A percentile compares a stretch with the other conserved stretches of the same genome.
Conservation (phyloP, 176 grass and related monocot species). For the Carex scoparia region DNA sequence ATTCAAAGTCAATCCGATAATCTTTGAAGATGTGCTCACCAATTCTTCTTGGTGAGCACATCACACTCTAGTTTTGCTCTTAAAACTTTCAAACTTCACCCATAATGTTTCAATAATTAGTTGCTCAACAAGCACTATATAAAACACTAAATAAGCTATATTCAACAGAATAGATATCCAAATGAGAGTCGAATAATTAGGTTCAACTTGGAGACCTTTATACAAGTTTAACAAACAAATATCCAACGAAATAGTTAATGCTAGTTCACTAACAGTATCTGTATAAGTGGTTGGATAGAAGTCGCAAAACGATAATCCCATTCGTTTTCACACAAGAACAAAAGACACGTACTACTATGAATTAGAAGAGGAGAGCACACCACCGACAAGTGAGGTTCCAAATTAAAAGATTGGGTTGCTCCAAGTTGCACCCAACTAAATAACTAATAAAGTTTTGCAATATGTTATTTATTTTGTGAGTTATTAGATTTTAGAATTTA, state of each 20-base stretch:
- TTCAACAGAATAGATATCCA: not conserved
- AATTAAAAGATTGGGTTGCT: not conserved
- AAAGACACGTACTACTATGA: not conserved
- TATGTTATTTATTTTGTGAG: not conserved
- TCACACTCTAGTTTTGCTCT: too few species aligned
- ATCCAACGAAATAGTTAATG: not conserved
- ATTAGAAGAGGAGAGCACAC: not conserved
- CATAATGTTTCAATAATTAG: not conserved
- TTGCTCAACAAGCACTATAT: not conserved
- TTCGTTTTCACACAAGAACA: conserved; percentile 1
- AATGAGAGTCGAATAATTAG: not conserved
- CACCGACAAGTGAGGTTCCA: not conserved
- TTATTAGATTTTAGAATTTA: not conserved
- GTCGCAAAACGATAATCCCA: not conserved
- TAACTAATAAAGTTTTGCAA: not conserved
- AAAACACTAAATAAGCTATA: not conserved
- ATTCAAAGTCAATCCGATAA: too few species aligned
- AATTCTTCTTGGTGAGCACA: too few species aligned
- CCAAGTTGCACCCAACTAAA: not conserved
- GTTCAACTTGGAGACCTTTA: conserved; percentile 3
- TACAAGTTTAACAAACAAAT: not conserved
- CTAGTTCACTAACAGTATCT: not conserved
- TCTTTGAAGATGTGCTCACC: too few species aligned
- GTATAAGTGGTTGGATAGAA: not conserved
- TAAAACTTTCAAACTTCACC: too few species aligned